phyloP scores from a whole-genome alignment of 208 protist genomes.

The Endotrypanum monterogeii region DNA sequence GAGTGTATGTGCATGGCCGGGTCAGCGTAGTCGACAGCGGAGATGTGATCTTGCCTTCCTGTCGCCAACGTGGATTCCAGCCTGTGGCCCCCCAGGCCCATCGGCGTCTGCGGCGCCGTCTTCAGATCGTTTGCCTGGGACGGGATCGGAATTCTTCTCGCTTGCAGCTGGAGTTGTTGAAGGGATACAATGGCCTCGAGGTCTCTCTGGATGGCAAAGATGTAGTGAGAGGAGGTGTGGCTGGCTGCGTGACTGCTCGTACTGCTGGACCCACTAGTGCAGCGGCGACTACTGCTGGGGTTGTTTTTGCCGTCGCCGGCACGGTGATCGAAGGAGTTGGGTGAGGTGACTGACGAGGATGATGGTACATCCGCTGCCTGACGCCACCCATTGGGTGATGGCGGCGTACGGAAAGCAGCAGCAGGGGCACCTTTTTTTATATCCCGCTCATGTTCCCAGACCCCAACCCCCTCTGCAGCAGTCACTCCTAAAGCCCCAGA shows the following conservation, averaged over 20 bases:
- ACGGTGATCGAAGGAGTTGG: background rate
- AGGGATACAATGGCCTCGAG: slow-evolving; percentile 25
- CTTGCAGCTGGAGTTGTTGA: slow-evolving; percentile 27
- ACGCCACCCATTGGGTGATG: background rate
- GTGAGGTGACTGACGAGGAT: background rate
- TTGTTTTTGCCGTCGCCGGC: background rate
- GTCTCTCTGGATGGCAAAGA: slow-evolving; percentile 31
- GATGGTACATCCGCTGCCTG: background rate
- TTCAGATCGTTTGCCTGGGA: background rate
- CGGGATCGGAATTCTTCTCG: background rate
- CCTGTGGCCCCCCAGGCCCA: background rate
- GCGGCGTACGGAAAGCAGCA: background rate
- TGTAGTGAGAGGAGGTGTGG: slow-evolving; percentile 27
- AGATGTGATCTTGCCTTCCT: background rate
- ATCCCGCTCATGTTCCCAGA: background rate
- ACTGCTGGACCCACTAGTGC: too few species aligned
- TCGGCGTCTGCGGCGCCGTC: background rate
- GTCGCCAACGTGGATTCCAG: background rate
- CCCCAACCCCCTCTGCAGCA: background rate
- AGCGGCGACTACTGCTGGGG: background rate
- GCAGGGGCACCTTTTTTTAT: background rate
- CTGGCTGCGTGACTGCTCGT: slow-evolving; percentile 1
- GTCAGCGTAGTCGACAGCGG: background rate
- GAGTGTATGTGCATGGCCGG: background rate
- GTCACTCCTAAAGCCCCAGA: background rate